Conservation (phyloP, 1,284 basidiomycete genomes). For the Ustilago loliicola region DNA sequence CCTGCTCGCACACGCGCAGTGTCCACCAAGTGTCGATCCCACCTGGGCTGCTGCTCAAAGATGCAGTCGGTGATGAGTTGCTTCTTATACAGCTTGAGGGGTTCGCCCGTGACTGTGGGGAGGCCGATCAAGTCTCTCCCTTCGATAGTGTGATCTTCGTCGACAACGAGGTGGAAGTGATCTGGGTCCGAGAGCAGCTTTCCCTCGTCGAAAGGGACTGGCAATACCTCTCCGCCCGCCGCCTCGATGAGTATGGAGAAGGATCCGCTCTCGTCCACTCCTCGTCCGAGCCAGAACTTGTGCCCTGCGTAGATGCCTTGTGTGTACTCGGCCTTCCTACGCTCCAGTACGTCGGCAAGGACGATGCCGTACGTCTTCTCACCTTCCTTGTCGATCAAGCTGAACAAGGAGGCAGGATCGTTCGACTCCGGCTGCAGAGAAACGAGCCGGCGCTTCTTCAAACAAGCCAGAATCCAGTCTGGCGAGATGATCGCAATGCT, state of each 20-base stretch:
- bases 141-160: slow-evolving; percentile 31
- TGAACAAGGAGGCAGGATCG: slow-evolving; percentile 4
- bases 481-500: slow-evolving; percentile 33
- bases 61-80: slow-evolving; percentile 42
- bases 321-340: slow-evolving; percentile 15
- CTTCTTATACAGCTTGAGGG: slow-evolving; percentile 36
- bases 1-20: not conserved
- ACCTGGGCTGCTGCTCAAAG: slow-evolving; percentile 40
- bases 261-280: slow-evolving; percentile 32
- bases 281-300: slow-evolving; percentile 48
- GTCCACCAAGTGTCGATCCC: slow-evolving; percentile 39
- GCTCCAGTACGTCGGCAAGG: slow-evolving; percentile 33
- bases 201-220: slow-evolving; percentile 26
- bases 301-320: slow-evolving; percentile 39
- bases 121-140: slow-evolving; percentile 30
- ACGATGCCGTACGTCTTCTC: slow-evolving; percentile 39
- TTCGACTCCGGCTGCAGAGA: not conserved
- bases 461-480: slow-evolving; percentile 40
- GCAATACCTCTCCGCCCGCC: slow-evolving; percentile 31
- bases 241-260: slow-evolving; percentile 37
- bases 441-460: slow-evolving; percentile 22
- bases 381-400: slow-evolving; percentile 18
- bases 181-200: slow-evolving; percentile 37
- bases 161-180: slow-evolving; percentile 31
- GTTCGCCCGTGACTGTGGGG: slow-evolving; percentile 17